These are phyloP conservation scores for Pestalotiopsis sp. DNA, from an alignment of 2,329 filamentous ascomycete species.

Conservation along the genomic window DNA sequence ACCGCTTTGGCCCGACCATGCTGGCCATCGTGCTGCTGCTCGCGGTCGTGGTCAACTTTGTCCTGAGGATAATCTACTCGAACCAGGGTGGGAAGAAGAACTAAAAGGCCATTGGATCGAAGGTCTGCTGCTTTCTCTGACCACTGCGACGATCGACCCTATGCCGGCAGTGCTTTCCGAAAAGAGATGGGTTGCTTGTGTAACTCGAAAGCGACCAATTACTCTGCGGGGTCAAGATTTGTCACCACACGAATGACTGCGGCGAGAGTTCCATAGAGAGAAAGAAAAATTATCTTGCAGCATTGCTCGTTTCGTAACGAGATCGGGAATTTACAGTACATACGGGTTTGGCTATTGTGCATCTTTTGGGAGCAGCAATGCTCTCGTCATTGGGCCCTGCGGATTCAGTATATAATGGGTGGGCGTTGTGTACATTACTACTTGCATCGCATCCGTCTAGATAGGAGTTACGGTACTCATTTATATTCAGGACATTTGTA, in stretches of 20 bases:
- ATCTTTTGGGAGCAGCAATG: background rate
- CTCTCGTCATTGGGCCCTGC: background rate
- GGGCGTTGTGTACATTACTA: background rate
- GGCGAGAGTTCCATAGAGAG: background rate
- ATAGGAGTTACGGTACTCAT: background rate
- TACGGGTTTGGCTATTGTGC: background rate
- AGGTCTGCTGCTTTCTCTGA: background rate
- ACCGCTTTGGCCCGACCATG: conserved; percentile 90
- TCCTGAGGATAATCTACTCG: conserved; percentile 68
- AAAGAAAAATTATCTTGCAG: background rate
- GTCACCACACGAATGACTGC: background rate
- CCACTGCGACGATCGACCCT: background rate
- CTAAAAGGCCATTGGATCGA: conserved; percentile 17
- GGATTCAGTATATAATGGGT: background rate
- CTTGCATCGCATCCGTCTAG: background rate
- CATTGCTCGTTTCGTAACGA: background rate
- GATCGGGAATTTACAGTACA: background rate
- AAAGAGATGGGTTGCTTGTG: background rate
- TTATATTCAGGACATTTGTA: background rate
- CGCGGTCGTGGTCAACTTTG: conserved; percentile 95
- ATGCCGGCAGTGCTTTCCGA: background rate
- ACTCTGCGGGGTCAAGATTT: background rate
- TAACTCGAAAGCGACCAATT: background rate
- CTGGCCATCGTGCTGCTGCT: conserved; percentile 83
- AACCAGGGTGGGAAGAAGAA: conserved; percentile 36